Percentiles rank a stretch among this genome's conserved stretches.
Conservation (phyloP, 768 basidiomycete species). For the Boletellus ananas region DNA sequence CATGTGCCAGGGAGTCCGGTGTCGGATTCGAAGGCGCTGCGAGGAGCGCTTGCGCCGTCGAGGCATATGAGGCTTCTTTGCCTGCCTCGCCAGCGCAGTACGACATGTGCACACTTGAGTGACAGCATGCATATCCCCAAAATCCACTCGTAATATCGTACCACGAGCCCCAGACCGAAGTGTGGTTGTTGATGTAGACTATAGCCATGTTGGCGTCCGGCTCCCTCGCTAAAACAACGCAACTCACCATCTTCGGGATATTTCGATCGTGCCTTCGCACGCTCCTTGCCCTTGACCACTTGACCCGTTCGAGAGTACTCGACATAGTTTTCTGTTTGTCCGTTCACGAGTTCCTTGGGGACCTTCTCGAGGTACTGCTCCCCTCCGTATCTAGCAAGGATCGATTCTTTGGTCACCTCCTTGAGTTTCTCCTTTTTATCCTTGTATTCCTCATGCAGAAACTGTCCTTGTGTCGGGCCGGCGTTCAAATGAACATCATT, state of each 20-base stretch:
- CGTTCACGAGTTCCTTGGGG: constrained; percentile 90
- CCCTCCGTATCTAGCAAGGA: constrained; percentile 91
- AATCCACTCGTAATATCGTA: constrained; percentile 62
- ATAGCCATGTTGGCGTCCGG: background rate
- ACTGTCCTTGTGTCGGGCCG: constrained; percentile 93
- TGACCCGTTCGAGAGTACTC: constrained; percentile 93
- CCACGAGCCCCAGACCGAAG: constrained; percentile 97
- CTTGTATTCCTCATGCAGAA: constrained; percentile 85
- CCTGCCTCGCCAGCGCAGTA: constrained; percentile 90
- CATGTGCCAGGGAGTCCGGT: constrained; percentile 29
- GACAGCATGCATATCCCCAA: constrained; percentile 98
- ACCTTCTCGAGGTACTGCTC: constrained; percentile 85
- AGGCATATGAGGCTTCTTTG: constrained; percentile 73
- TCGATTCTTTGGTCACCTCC: constrained; percentile 84
- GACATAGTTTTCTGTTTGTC: constrained; percentile 96
- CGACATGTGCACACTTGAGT: constrained; percentile 78
- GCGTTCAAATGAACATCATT: constrained; percentile 95
- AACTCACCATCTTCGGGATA: constrained; percentile 91
- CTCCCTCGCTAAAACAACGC: background rate
- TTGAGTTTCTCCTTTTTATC: constrained; percentile 91
- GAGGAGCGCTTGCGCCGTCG: constrained; percentile 67
- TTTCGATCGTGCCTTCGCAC: constrained; percentile 83
- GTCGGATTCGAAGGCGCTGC: constrained; percentile 34
- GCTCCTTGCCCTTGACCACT: constrained; percentile 88
- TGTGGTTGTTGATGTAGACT: constrained; percentile 94